Percentiles rank a stretch among this genome's conserved stretches.
phyloP scores from a whole-genome alignment of 116 monocot species.

The Cymodocea nodosa region DNA sequence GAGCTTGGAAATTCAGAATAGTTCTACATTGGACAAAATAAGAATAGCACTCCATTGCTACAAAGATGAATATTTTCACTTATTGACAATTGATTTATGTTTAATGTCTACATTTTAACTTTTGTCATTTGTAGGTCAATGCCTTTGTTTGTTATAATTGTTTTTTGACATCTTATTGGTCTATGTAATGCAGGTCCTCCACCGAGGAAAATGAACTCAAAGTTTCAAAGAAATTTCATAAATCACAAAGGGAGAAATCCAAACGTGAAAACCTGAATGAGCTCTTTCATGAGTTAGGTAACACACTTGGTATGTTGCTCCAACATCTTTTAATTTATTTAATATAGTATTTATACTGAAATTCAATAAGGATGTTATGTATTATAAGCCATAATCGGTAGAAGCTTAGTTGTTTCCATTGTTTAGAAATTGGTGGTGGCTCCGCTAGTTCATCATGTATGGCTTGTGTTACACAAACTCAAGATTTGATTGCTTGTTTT shows the following conservation, averaged over 20 bases:
- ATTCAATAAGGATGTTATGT: not conserved
- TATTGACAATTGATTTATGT: too few relatives aligned
- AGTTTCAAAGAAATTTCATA: conserved; percentile 54
- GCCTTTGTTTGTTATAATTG: not conserved
- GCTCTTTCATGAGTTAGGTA: conserved; percentile 38
- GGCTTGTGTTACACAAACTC: not conserved
- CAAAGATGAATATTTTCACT: too few relatives aligned
- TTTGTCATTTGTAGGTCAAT: too few relatives aligned
- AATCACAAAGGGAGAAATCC: conserved; percentile 62
- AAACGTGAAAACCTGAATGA: conserved; percentile 65
- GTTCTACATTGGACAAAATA: too few relatives aligned
- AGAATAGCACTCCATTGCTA: too few relatives aligned
- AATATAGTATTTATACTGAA: not conserved
- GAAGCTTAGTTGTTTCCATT: not conserved
- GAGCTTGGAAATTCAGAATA: too few relatives aligned
- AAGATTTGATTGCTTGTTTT: not conserved
- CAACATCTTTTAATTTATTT: conserved; percentile 1
- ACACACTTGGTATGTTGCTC: conserved; percentile 38
- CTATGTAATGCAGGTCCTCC: conserved; percentile 1
- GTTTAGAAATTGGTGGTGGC: not conserved
- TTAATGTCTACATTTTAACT: too few relatives aligned
- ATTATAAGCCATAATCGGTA: not conserved
- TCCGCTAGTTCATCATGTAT: not conserved
- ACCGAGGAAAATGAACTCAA: not conserved
- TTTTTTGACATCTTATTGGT: not conserved